Conservation (phyloP, 1,284 basidiomycete species). For the Cutaneotrichosporon spelunceum region DNA sequence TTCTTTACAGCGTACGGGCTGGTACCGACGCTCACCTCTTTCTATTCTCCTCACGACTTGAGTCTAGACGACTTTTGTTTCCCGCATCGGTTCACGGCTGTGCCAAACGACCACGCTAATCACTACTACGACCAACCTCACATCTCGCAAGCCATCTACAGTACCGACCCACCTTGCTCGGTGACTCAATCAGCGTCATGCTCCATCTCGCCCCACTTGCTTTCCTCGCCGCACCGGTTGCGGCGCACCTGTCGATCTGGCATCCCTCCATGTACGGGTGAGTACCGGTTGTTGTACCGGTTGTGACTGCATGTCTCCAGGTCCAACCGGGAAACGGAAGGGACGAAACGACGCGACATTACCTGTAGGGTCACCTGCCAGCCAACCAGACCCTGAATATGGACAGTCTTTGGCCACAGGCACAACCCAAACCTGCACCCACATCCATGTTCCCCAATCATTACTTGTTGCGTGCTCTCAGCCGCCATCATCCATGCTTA, state of each 20-base stretch:
- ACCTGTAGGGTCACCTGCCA: not conserved
- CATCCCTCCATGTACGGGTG: constrained; percentile 48
- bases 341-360: not conserved
- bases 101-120: not conserved
- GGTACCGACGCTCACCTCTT: not conserved
- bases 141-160: not conserved
- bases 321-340: not conserved
- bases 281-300: constrained; percentile 15
- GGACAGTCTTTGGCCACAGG: not conserved
- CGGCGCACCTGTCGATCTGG: constrained; percentile 45
- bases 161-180: not conserved
- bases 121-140: not conserved
- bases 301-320: not conserved
- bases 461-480: not conserved
- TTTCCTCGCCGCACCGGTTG: constrained; percentile 4
- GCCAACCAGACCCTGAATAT: not conserved
- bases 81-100: constrained; percentile 1
- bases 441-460: not conserved
- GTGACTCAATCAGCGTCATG: not conserved
- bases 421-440: not conserved
- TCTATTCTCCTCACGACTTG: not conserved
- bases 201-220: not conserved
- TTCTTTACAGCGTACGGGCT: not conserved
- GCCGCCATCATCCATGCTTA: not conserved
- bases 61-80: not conserved